Evolutionary conservation across 306 rosid genomes (phyloP), one percentile per base, ranked within the genome.

Genomic region (Vachellia collinsii): DNA sequence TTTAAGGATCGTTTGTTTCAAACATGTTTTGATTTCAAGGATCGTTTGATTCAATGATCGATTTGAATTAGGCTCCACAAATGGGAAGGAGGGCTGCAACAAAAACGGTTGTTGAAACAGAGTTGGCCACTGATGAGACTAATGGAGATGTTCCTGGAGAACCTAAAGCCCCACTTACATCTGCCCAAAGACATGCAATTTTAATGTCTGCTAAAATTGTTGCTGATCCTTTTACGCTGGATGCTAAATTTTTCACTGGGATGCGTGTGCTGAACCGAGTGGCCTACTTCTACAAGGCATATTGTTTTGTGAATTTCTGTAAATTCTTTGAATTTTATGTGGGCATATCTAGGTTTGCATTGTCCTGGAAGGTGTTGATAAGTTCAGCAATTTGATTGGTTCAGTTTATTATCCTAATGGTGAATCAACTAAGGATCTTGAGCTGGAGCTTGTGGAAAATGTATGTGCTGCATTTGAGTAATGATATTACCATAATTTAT

Each of bases 311-410:
- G 3, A 34, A 41, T 74, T 63, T 56, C 17, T 73, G 76, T 38
- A 79, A 41, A 54, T 56, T 79, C 53, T 82, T 64, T 89, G 38
- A 89, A 36, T 83, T 84, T 74, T 70, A 69, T 76, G 76, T 88
- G 86, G 84, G 56, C 78, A 59, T 81, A 59, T 83, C 54, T 82
- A 93, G 99, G 99, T 95, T 54, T 92, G 99, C 43, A 86, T 95
- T 22, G 92, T 95, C 84, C 86, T 93, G 83, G 99, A 93, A 90
- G 98, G 98, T 13, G 94, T 93, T 46, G 99, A 95, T 83, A 95
- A 93, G 84, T 93, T 89, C 90, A 93, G 92, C 87, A 95, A 95
- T 88, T 87, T 95, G 91, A 95, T 95, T 78, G 98, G 99, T 44
- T 95, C 99, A 0, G 90, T 95, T 47, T 90, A 91, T 82, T 95